Percentiles rank a stretch among this genome's conserved stretches.
phyloP scores from a whole-genome alignment of 2,329 filamentous ascomycete genomes.

The Didymella arachidicola region DNA sequence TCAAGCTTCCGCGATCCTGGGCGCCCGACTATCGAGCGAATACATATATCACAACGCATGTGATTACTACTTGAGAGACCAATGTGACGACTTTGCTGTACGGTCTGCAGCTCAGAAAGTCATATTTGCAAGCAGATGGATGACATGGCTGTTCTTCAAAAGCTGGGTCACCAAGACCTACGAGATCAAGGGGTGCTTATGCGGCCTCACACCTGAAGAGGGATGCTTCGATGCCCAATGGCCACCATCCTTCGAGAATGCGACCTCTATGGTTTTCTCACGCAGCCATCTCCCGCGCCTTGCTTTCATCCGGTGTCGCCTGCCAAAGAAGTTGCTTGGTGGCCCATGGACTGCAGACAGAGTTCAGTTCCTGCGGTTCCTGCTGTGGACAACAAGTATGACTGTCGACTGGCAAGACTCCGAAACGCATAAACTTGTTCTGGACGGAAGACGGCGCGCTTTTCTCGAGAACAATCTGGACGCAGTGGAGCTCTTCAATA shows the following conservation, averaged over 20 bases:
- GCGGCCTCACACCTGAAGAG: conserved; percentile 30
- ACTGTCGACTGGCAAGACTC: conserved; percentile 42
- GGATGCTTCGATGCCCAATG: conserved; percentile 43
- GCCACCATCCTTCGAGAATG: conserved; percentile 42
- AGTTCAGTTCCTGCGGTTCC: conserved; percentile 41
- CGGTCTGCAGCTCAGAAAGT: conserved; percentile 33
- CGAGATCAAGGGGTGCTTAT: conserved; percentile 37
- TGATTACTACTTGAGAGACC: conserved; percentile 32
- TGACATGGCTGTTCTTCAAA: conserved; percentile 48
- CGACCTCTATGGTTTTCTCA: conserved; percentile 40
- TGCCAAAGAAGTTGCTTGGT: conserved; percentile 40
- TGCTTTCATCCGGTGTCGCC: conserved; percentile 38
- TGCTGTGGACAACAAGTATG: conserved; percentile 44
- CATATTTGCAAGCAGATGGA: conserved; percentile 43
- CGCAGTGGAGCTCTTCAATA: conserved; percentile 47
- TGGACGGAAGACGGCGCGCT: conserved; percentile 35
- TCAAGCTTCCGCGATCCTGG: conserved; percentile 52
- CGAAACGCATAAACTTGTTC: conserved; percentile 17
- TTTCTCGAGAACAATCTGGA: conserved; percentile 39
- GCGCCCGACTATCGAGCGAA: conserved; percentile 37
- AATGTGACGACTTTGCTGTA: conserved; percentile 17
- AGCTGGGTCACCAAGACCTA: conserved; percentile 31
- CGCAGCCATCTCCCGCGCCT: conserved; percentile 39
- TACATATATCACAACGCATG: conserved; percentile 38
- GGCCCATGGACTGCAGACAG: conserved; percentile 41